phyloP scores from a whole-genome alignment of 495 filamentous ascomycete species.

The Penicillium odoratum region DNA sequence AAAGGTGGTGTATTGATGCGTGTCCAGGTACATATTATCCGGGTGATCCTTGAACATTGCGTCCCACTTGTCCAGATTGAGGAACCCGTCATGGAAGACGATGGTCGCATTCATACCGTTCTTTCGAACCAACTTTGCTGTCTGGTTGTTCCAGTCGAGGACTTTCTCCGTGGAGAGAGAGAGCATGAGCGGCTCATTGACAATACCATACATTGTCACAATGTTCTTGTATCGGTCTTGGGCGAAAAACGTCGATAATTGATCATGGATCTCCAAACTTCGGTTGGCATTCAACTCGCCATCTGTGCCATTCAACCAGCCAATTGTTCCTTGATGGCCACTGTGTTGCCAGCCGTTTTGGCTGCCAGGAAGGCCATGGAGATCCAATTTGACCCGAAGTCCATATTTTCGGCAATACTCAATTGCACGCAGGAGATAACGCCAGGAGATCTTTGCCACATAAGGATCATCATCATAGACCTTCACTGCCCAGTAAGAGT shows the following conservation, averaged over 20 bases:
- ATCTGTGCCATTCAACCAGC: slow-evolving; percentile 77
- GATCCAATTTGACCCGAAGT: slow-evolving; percentile 88
- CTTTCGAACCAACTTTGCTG: slow-evolving; percentile 61
- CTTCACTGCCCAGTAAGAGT: slow-evolving; percentile 91
- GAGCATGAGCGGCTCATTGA: slow-evolving; percentile 84
- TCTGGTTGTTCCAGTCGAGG: slow-evolving; percentile 67
- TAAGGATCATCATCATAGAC: slow-evolving; percentile 88
- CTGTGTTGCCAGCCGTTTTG: slow-evolving; percentile 93
- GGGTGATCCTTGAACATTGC: slow-evolving; percentile 57
- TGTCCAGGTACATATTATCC: slow-evolving; percentile 71
- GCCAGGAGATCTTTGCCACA: slow-evolving; percentile 82
- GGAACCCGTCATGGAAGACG: slow-evolving; percentile 81
- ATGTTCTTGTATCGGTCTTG: slow-evolving; percentile 84
- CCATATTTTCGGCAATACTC: slow-evolving; percentile 95
- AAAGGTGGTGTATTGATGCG: slow-evolving; percentile 92
- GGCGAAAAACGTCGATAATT: slow-evolving; percentile 79
- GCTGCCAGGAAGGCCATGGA: slow-evolving; percentile 81
- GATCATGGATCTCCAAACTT: slow-evolving; percentile 78
- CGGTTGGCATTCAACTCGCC: slow-evolving; percentile 63
- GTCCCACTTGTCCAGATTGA: slow-evolving; percentile 79
- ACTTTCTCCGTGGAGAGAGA: slow-evolving; percentile 57
- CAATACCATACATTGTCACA: slow-evolving; percentile 80
- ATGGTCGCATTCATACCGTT: slow-evolving; percentile 68
- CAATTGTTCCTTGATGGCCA: slow-evolving; percentile 67
- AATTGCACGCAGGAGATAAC: slow-evolving; percentile 89